phyloP scores from a whole-genome alignment of 139 green algal species.

The Micromonas pusilla region DNA sequence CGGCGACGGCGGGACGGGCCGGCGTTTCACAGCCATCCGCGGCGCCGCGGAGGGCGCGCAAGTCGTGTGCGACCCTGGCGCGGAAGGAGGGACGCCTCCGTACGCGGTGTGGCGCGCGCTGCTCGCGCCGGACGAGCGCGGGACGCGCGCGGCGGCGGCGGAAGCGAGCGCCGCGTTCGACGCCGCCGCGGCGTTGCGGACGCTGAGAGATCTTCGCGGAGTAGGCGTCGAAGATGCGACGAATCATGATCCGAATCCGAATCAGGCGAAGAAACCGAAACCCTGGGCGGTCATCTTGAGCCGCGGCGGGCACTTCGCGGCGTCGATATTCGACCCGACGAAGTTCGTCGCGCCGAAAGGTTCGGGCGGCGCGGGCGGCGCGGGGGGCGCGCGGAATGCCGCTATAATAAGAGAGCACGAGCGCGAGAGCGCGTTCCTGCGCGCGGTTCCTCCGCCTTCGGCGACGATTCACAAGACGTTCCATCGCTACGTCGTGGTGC shows the following conservation, averaged over 20 bases:
- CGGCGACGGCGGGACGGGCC: not conserved
- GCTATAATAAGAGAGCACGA: not conserved
- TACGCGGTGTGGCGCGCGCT: not conserved
- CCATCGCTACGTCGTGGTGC: conserved; percentile 81
- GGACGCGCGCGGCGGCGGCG: not conserved
- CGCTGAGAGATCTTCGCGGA: not conserved
- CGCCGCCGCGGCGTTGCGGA: not conserved
- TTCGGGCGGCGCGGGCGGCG: too few species aligned
- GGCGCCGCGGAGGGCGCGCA: not conserved
- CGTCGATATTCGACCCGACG: conserved; percentile 48
- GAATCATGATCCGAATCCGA: too few species aligned
- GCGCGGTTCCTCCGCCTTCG: not conserved
- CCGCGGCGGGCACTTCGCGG: conserved; percentile 68
- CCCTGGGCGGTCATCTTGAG: conserved; percentile 37
- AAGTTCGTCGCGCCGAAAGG: not conserved
- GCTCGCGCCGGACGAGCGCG: not conserved
- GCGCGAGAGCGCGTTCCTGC: not conserved
- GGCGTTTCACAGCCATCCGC: not conserved
- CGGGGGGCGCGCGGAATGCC: not conserved
- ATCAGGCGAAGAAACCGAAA: too few species aligned
- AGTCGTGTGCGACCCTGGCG: not conserved
- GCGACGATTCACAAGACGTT: conserved; percentile 66
- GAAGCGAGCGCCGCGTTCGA: not conserved
- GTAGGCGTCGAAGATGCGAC: too few species aligned
- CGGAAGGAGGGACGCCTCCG: not conserved